Percentiles rank a stretch among this genome's conserved stretches.
Conservation (phyloP, 2,329 filamentous ascomycete species). For the Apiospora sp. region DNA sequence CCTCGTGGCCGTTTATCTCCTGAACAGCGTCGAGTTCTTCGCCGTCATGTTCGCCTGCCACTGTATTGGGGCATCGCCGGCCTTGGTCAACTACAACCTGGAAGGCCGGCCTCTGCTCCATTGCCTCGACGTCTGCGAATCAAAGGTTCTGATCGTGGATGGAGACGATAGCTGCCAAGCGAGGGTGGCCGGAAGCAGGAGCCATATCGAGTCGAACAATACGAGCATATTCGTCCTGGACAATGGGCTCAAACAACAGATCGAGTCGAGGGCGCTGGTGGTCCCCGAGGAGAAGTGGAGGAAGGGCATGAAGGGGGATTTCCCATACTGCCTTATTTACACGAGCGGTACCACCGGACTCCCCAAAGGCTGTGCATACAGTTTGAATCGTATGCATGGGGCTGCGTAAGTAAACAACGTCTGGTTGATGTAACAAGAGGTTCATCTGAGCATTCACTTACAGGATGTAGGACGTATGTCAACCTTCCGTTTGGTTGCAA, state of each 20-base stretch:
- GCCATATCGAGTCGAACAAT: constrained; percentile 53
- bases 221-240: constrained; percentile 61
- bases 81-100: constrained; percentile 73
- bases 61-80: constrained; percentile 69
- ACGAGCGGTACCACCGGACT: constrained; percentile 77
- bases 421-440: constrained; percentile 26
- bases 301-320: constrained; percentile 54
- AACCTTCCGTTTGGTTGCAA: constrained; percentile 22
- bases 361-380: constrained; percentile 72
- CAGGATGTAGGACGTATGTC: neutral
- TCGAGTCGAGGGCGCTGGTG: constrained; percentile 51
- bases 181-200: constrained; percentile 63
- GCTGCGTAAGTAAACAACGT: constrained; percentile 28
- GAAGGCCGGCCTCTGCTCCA: constrained; percentile 67
- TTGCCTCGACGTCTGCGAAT: constrained; percentile 63
- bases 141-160: constrained; percentile 64
- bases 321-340: constrained; percentile 70
- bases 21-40: constrained; percentile 70
- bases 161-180: constrained; percentile 56
- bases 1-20: constrained; percentile 68
- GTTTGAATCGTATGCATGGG: constrained; percentile 47
- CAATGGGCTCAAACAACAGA: constrained; percentile 51
- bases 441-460: neutral
- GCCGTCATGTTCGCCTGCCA: constrained; percentile 68
- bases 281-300: constrained; percentile 62